Evolutionary conservation across 2,329 filamentous ascomycete species (phyloP), one percentile per base, ranked within the genome.

Genomic region (Hirsutella rhossiliensis): DNA sequence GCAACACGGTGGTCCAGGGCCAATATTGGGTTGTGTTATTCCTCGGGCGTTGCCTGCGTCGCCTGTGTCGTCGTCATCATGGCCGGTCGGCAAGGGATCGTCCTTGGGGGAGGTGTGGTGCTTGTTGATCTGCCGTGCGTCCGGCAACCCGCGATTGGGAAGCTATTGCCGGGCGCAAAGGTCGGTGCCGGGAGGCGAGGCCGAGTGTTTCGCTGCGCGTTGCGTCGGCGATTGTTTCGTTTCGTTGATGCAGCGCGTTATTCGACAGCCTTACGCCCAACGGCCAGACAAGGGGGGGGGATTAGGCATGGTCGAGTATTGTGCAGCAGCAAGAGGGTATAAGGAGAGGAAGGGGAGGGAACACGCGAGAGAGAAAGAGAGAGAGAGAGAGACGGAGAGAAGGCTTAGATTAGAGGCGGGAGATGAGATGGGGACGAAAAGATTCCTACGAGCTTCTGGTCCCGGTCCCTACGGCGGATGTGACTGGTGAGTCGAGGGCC

Each of bases 241-340:
- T 48, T 37, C 34, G 34, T 37, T n/a, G 34, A 41, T 29, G n/a
- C 28, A 31, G 27, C 27, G 36, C 17, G 19, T 20, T 5, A 19
- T 15, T 37, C 20, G 43, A 38, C 43, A 41, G 27, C 38, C 23
- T 37, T 37, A 40, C 45, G 45, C 45, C 50, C 41, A 43, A 43
- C 42, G 39, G 43, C 18, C 38, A n/a, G n/a, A n/a, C n/a, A 40
- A 47, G 27, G 13, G 32, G 30, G 44, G 42, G 23, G 41, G 43
- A 41, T 45, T 44, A 45, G 42, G 48, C 52, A 54, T 54, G 45
- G 42, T 52, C 50, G 53, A 45, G n/a, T n/a, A n/a, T n/a, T n/a
- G n/a, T n/a, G n/a, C n/a, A n/a, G n/a, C n/a, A n/a, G n/a, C n/a
- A 43, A 43, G 39, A 46, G 42, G 42, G 43, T 38, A 13, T 17